Percentiles rank a stretch among this genome's conserved stretches.
Evolutionary conservation across 1,139 yeast species (phyloP).

Genomic region (Chernovozyma aurita): DNA sequence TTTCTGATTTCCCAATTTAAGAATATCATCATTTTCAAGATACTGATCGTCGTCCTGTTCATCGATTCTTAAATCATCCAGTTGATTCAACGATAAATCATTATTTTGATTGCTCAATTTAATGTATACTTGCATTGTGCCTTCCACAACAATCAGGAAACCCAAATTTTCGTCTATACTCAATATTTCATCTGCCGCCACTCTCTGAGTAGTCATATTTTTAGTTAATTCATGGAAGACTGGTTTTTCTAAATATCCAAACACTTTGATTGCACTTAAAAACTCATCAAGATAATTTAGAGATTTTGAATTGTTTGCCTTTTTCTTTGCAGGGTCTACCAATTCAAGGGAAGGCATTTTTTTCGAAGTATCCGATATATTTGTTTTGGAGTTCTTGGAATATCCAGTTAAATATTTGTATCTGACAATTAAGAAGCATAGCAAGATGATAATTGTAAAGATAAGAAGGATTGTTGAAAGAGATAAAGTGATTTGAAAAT

Average conservation of each 20-base stretch:
- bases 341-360: conserved; percentile 14
- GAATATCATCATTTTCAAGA: conserved; percentile 18
- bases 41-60: conserved; percentile 11
- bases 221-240: conserved; percentile 92
- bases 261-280: conserved; percentile 83
- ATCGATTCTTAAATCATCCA: background rate
- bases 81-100: background rate
- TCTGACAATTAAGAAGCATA: conserved; percentile 30
- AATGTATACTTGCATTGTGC: conserved; percentile 76
- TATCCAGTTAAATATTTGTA: conserved; percentile 37
- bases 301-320: conserved; percentile 19
- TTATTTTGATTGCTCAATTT: conserved; percentile 32
- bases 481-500: conserved; percentile 31
- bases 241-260: conserved; percentile 85
- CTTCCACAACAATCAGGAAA: conserved; percentile 92
- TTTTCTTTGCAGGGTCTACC: conserved; percentile 28
- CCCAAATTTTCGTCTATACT: conserved; percentile 74
- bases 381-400: conserved; percentile 18
- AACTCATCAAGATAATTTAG: conserved; percentile 77
- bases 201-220: conserved; percentile 84
- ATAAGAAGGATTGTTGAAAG: conserved; percentile 28
- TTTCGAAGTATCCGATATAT: conserved; percentile 11
- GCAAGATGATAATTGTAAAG: conserved; percentile 15
- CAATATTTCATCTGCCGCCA: conserved; percentile 72
- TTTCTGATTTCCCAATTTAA: conserved; percentile 45